phyloP scores from a whole-genome alignment of 306 rosid species.

The apple (Malus domestica) region DNA sequence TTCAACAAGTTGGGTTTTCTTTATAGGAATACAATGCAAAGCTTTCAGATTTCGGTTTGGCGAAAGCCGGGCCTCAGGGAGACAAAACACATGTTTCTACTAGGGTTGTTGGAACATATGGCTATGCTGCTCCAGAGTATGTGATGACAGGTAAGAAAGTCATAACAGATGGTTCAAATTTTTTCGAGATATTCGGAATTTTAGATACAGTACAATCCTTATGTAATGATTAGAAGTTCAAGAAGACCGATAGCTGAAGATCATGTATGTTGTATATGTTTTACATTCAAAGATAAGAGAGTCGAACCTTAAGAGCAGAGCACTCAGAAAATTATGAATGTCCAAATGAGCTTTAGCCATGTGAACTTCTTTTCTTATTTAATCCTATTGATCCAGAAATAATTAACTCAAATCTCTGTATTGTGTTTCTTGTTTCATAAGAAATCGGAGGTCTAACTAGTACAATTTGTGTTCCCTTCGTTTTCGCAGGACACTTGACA shows the following conservation, averaged over 20 bases:
- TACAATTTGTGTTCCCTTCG: constrained; percentile 15
- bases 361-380: background rate
- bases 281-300: background rate
- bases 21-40: constrained; percentile 83
- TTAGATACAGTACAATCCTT: background rate
- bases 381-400: background rate
- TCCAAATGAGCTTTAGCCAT: background rate
- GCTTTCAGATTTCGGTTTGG: constrained; percentile 99
- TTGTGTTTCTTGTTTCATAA: background rate
- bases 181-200: constrained; percentile 4
- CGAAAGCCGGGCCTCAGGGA: constrained; percentile 97
- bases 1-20: constrained; percentile 9
- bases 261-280: background rate
- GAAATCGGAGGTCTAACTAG: constrained; percentile 16
- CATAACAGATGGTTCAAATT: constrained; percentile 9
- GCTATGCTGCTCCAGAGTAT: constrained; percentile 96
- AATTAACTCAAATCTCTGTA: background rate
- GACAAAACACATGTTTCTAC: constrained; percentile 97
- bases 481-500: constrained; percentile 74
- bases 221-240: background rate
- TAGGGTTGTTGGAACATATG: constrained; percentile 92
- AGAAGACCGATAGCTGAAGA: background rate
- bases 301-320: background rate
- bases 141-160: constrained; percentile 82
- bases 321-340: background rate